Evolutionary conservation across 2,329 filamentous ascomycete species (phyloP).

Genomic region (Penicillium sp.): DNA sequence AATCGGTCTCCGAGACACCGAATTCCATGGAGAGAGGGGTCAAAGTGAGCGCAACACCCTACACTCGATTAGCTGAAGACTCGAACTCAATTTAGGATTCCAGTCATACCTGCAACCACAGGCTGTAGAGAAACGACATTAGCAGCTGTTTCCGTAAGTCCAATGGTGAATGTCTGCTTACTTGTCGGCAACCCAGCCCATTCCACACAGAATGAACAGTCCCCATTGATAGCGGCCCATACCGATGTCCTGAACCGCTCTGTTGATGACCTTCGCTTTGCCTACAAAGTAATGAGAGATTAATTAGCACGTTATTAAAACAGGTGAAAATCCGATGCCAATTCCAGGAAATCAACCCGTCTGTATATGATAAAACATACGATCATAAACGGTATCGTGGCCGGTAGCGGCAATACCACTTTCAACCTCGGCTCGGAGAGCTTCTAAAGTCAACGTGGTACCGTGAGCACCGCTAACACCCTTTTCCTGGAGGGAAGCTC

Average conservation of each 20-base stretch:
- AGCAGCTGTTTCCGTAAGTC: conserved; percentile 4
- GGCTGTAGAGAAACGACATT: conserved; percentile 43
- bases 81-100: neutral
- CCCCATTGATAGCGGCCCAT: conserved; percentile 87
- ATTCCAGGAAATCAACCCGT: conserved; percentile 10
- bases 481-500: conserved; percentile 37
- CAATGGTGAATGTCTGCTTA: conserved; percentile 42
- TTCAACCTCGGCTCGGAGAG: conserved; percentile 65
- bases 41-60: conserved; percentile 73
- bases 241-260: conserved; percentile 80
- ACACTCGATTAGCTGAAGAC: conserved; percentile 15
- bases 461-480: conserved; percentile 33
- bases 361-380: conserved; percentile 51
- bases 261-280: conserved; percentile 79
- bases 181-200: conserved; percentile 88
- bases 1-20: conserved; percentile 64
- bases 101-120: conserved; percentile 65
- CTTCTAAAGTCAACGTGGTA: conserved; percentile 62
- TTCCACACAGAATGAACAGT: conserved; percentile 75
- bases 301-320: neutral
- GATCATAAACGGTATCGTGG: conserved; percentile 69
- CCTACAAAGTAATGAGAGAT: conserved; percentile 41
- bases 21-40: conserved; percentile 62
- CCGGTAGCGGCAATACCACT: conserved; percentile 56
- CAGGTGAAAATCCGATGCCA: conserved; percentile 3